phyloP scores from a whole-genome alignment of 2,329 filamentous ascomycete genomes.

The Fusarium robinianum region DNA sequence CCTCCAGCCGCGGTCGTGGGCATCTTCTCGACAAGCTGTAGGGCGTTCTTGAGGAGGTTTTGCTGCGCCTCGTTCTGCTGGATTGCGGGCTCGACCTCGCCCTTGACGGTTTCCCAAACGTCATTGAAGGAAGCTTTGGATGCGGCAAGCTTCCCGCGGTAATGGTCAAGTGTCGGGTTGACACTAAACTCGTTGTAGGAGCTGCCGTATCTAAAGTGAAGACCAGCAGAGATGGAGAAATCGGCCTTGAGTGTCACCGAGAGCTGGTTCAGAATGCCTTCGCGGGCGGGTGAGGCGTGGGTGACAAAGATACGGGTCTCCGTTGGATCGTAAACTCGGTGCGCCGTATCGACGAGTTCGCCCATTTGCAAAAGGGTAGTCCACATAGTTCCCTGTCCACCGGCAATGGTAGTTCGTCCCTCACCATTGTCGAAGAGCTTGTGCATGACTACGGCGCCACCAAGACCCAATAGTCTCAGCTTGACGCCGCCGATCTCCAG shows the following conservation, averaged over 20 bases:
- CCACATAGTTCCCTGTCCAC: conserved; percentile 99
- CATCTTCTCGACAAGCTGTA: conserved; percentile 98
- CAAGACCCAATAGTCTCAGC: conserved; percentile 88
- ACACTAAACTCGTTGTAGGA: conserved; percentile 99
- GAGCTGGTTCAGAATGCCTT: conserved; percentile 95
- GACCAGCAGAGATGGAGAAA: conserved; percentile 95
- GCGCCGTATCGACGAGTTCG: conserved; percentile 95
- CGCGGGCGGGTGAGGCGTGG: conserved; percentile 92
- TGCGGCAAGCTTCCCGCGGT: conserved; percentile 95
- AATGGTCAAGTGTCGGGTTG: conserved; percentile 96
- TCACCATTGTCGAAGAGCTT: conserved; percentile 99
- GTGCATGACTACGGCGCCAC: conserved; percentile 98
- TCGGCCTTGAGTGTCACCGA: conserved; percentile 97
- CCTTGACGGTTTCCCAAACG: conserved; percentile 98
- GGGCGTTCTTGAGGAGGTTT: conserved; percentile 84
- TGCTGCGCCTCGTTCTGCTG: conserved; percentile 92
- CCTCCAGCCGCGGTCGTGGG: conserved; percentile 91
- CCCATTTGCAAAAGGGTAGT: conserved; percentile 98
- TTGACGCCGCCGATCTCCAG: conserved; percentile 95
- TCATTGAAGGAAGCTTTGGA: conserved; percentile 99
- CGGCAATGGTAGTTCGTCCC: conserved; percentile 95
- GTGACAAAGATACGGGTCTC: conserved; percentile 97
- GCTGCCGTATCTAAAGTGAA: conserved; percentile 98
- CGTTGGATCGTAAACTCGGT: conserved; percentile 96
- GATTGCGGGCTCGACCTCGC: conserved; percentile 93